Percentiles rank a stretch among this genome's conserved stretches.
Conservation (phyloP, 1,139 yeast genomes). For the Kurtzmaniella quercitrusa region DNA sequence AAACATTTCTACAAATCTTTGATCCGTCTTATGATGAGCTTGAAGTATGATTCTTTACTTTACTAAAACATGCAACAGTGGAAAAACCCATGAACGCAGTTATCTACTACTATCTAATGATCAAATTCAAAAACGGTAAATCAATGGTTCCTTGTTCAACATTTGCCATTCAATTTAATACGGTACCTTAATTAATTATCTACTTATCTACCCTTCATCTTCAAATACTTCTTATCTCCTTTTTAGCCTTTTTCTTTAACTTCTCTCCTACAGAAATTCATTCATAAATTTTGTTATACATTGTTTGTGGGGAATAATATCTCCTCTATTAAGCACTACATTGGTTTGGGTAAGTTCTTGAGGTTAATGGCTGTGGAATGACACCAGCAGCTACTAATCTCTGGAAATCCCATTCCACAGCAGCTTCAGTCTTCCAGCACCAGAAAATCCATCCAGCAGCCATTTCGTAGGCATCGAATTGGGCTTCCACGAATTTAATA, state of each 20-base stretch:
- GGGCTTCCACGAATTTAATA: constrained; percentile 80
- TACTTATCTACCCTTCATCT: too few species aligned
- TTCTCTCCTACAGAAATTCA: not conserved
- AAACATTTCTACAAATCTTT: too few species aligned
- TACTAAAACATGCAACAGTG: too few species aligned
- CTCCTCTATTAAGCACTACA: constrained; percentile 37
- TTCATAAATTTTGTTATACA: not conserved
- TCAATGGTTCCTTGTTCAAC: too few species aligned
- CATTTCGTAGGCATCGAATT: constrained; percentile 75
- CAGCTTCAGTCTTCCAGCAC: constrained; percentile 86
- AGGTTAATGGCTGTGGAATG: constrained; percentile 75
- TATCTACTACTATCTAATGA: too few species aligned
- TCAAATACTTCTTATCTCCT: too few species aligned
- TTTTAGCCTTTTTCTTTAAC: not conserved
- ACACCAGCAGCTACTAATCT: constrained; percentile 53
- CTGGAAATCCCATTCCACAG: constrained; percentile 84
- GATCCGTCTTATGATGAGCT: too few species aligned
- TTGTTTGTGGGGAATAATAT: not conserved
- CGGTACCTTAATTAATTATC: too few species aligned
- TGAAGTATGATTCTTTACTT: too few species aligned
- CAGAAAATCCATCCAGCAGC: constrained; percentile 84
- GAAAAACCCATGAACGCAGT: too few species aligned
- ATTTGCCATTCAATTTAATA: too few species aligned
- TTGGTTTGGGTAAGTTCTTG: constrained; percentile 66
- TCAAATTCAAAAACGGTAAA: too few species aligned